These are phyloP conservation scores for Coemansia sp. DNA, from an alignment of 192 early-diverging fungal genomes.

Conservation along the genomic window DNA sequence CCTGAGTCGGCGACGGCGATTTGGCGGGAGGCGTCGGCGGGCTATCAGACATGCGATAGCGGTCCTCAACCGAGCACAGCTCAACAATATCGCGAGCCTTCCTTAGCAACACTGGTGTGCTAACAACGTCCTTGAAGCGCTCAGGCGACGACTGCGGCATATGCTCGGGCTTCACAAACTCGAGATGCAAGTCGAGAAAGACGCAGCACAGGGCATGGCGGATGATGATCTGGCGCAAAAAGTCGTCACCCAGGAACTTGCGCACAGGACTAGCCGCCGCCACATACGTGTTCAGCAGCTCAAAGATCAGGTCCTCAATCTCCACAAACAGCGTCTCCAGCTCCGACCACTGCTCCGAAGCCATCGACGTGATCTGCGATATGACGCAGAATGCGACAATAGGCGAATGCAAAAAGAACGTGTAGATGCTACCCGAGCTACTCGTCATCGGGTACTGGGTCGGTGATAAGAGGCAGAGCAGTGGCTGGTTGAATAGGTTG, in stretches of 20 bases:
- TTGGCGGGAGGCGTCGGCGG: background rate
- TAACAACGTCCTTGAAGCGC: constrained; percentile 10
- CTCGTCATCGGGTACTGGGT: constrained; percentile 72
- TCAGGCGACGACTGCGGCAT: constrained; percentile 39
- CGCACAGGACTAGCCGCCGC: constrained; percentile 33
- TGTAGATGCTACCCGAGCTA: constrained; percentile 86
- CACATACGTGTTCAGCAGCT: constrained; percentile 15
- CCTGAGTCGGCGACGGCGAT: background rate
- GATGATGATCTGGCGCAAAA: constrained; percentile 84
- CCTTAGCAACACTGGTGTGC: constrained; percentile 12
- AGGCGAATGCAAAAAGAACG: constrained; percentile 90
- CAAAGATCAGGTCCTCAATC: constrained; percentile 26
- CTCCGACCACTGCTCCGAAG: constrained; percentile 16
- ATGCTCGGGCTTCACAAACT: constrained; percentile 26
- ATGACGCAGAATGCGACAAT: constrained; percentile 82
- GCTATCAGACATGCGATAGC: constrained; percentile 31
- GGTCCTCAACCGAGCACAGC: constrained; percentile 25
- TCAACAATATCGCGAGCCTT: constrained; percentile 21
- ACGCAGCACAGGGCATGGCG: constrained; percentile 75
- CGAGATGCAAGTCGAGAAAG: constrained; percentile 65
- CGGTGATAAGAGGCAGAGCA: constrained; percentile 89
- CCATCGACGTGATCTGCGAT: constrained; percentile 29
- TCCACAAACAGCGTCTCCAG: constrained; percentile 25
- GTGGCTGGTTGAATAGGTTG: constrained; percentile 81
- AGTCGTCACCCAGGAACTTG: constrained; percentile 86